Percentiles rank a stretch among this genome's conserved stretches.
Evolutionary conservation across 2,329 filamentous ascomycete genomes (phyloP).

Genomic region (Hypoxylon sp.): DNA sequence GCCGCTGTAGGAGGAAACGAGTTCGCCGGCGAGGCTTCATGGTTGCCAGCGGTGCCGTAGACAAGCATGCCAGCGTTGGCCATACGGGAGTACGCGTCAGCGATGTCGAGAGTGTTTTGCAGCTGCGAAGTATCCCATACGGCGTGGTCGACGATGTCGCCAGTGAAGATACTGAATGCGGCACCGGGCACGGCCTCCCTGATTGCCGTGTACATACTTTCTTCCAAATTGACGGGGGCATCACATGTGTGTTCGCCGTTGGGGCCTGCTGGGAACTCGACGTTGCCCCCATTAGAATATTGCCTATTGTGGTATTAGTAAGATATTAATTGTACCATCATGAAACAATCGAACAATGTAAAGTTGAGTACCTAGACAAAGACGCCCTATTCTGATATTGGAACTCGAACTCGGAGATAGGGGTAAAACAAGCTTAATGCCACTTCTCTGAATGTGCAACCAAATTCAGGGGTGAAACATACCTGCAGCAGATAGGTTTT

Average conservation of each 20-base stretch:
- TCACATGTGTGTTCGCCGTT: slow-evolving; percentile 70
- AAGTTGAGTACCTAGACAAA: neutral
- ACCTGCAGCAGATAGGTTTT: slow-evolving; percentile 73
- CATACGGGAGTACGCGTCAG: slow-evolving; percentile 65
- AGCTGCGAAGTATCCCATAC: slow-evolving; percentile 62
- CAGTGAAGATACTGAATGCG: slow-evolving; percentile 71
- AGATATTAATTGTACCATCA: neutral
- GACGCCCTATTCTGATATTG: neutral
- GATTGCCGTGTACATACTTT: slow-evolving; percentile 70
- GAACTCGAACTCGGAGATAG: neutral
- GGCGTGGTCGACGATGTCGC: slow-evolving; percentile 70
- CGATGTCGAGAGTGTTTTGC: slow-evolving; percentile 56
- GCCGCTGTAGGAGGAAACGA: slow-evolving; percentile 62
- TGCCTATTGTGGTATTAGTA: slow-evolving; percentile 52
- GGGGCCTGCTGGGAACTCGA: slow-evolving; percentile 64
- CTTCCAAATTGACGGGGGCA: slow-evolving; percentile 64
- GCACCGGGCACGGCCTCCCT: slow-evolving; percentile 62
- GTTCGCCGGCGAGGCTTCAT: slow-evolving; percentile 69
- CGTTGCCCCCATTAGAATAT: slow-evolving; percentile 64
- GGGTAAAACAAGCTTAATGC: neutral
- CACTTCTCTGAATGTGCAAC: neutral
- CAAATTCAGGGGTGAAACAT: slow-evolving; percentile 34
- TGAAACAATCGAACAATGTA: neutral
- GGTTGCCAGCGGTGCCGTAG: slow-evolving; percentile 70
- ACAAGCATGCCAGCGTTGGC: slow-evolving; percentile 60